A percentile compares a stretch with the other conserved stretches of the same genome.
Evolutionary conservation across 2,329 filamentous ascomycete genomes (phyloP).

Genomic region (Talaromyces marneffei): DNA sequence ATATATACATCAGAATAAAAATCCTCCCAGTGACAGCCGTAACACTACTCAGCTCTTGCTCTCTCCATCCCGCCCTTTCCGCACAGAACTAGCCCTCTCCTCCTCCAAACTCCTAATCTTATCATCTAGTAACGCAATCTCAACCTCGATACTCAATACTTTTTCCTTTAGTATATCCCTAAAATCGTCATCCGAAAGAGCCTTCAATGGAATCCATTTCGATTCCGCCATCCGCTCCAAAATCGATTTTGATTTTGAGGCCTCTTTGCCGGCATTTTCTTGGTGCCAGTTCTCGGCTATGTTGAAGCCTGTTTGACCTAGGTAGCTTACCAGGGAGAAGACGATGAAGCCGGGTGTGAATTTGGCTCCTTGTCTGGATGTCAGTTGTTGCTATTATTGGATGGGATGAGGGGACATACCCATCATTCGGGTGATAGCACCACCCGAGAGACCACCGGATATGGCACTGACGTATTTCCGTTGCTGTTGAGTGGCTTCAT

Average conservation of each 20-base stretch:
- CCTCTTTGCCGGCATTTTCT: constrained; percentile 27
- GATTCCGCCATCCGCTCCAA: constrained; percentile 52
- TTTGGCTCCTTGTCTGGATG: constrained; percentile 42
- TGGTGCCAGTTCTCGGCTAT: constrained; percentile 44
- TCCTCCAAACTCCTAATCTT: constrained; percentile 54
- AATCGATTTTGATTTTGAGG: constrained; percentile 33
- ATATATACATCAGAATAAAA: background rate
- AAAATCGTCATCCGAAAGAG: constrained; percentile 68
- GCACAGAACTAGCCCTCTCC: constrained; percentile 20
- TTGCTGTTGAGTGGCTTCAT: constrained; percentile 53
- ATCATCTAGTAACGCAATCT: constrained; percentile 74
- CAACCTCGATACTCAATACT: constrained; percentile 63
- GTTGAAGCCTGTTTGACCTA: constrained; percentile 54
- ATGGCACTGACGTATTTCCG: constrained; percentile 62
- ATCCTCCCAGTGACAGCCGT: background rate
- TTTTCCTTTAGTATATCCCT: constrained; percentile 64
- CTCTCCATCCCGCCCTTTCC: background rate
- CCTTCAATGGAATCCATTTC: constrained; percentile 66
- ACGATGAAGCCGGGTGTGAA: constrained; percentile 54
- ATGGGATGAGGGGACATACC: constrained; percentile 31
- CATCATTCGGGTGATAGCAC: constrained; percentile 51
- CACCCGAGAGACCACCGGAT: constrained; percentile 63
- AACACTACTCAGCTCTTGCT: background rate
- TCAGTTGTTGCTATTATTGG: background rate
- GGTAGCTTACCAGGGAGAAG: constrained; percentile 53